Evolutionary conservation across 768 basidiomycete species (phyloP), one percentile per base, ranked within the genome.

Genomic region (Serendipita sp.): DNA sequence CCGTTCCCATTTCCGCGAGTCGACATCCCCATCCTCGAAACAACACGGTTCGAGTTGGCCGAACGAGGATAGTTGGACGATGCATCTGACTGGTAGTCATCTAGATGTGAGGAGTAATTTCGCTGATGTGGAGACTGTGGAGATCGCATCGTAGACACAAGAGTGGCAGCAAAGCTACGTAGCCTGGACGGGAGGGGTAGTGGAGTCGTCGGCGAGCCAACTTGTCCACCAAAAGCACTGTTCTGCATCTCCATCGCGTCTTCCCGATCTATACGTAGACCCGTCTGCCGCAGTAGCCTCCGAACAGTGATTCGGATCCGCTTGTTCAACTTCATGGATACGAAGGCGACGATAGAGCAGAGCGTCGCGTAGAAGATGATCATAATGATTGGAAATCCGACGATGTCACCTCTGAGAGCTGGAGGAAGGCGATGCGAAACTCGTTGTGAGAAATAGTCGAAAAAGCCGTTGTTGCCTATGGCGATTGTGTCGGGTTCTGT

Each of bases 361-460:
- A 65, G 45, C 42, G 53, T 30, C 28, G 53, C 41, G 38, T 63
- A 67, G 24, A 66, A 51, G 5, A 64, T 16, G 31, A 67, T 28
- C 33, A 65, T 22, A 2, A 66, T 42, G n/a, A 66, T 41, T 4
- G 67, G 64, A 33, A 66, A 67, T 1, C 66, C 66, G 20, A 63
- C 28, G 7, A 63, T 38, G 31, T 78, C 73, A 30, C 85, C 76
- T 5, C 79, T 81, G 24, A 90, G 73, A 9, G 79, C 81, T 13
- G 78, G 68, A 9, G 86, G 86, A 22, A 90, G 73, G 68, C 84
- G 85, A n/a, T 82, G 78, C 26, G 81, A 78, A 50, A 28, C 24
- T 1, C 81, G 78, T 0, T 84, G 84, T 3, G 82, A 81, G 62
- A 85, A 85, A 13, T 82, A 84, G 64, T 80, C 75, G 62, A 86